Percentiles rank a stretch among this genome's conserved stretches.
These are phyloP conservation scores for Neonectria neomacrospora DNA, from an alignment of 2,329 filamentous ascomycete genomes.

Conservation along the genomic window DNA sequence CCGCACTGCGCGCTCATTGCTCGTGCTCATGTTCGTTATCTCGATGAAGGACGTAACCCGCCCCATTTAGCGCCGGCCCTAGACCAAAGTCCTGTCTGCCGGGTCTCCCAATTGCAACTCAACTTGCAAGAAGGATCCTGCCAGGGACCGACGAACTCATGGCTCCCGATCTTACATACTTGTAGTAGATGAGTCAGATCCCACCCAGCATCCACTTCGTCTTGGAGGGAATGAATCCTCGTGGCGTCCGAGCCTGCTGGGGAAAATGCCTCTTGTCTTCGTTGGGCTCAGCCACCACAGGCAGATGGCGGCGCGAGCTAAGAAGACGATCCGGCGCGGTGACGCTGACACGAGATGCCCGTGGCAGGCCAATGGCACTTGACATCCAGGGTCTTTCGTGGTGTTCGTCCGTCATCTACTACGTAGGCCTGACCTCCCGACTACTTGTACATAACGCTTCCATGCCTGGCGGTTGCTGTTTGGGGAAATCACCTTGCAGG, in stretches of 20 bases:
- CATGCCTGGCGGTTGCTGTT: not conserved
- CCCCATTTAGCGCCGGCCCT: conserved; percentile 2
- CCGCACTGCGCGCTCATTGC: not conserved
- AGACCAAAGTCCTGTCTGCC: not conserved
- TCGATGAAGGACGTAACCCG: not conserved
- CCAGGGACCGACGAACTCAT: not conserved
- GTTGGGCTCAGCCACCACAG: not conserved
- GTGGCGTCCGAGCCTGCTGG: not conserved
- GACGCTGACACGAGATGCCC: not conserved
- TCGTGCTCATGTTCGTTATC: not conserved
- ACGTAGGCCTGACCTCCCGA: no score
- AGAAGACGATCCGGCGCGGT: not conserved
- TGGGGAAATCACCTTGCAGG: conserved; percentile 5
- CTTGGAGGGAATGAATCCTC: not conserved
- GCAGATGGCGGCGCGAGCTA: not conserved
- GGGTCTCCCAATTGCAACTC: not conserved
- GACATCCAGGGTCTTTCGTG: not conserved
- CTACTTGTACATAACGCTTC: no score
- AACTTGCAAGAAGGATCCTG: not conserved
- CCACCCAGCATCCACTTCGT: not conserved
- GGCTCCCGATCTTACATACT: conserved; percentile 2
- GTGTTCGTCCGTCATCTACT: not conserved
- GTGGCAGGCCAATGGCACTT: not conserved
- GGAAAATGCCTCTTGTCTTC: not conserved
- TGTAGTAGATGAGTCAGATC: conserved; percentile 9